Conservation (phyloP, 306 rosid genomes). For the Gynostemma pentaphyllum region DNA sequence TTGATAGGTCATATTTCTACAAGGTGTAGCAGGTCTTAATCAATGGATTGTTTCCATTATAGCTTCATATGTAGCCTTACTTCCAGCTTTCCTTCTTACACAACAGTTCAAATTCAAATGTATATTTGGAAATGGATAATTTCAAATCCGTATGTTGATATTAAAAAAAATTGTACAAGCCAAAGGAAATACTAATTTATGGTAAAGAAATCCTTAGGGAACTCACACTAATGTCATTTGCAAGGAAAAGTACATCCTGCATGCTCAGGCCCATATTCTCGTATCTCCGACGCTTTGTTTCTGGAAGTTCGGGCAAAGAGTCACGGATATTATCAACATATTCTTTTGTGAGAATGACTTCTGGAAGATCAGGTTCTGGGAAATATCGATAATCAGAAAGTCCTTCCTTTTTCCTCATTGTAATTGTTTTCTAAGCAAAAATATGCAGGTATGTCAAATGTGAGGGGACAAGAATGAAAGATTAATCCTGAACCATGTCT, state of each 20-base stretch:
- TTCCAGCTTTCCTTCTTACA: neutral
- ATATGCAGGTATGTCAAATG: constrained; percentile 18
- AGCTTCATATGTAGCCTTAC: neutral
- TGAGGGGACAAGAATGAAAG: constrained; percentile 8
- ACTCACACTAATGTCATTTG: constrained; percentile 74
- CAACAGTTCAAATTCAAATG: neutral
- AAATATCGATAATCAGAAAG: constrained; percentile 94
- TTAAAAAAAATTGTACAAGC: neutral
- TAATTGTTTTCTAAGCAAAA: constrained; percentile 53
- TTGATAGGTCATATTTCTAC: neutral
- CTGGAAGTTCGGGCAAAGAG: constrained; percentile 92
- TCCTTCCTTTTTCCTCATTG: constrained; percentile 98
- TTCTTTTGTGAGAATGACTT: constrained; percentile 56
- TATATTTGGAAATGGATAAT: too few species aligned
- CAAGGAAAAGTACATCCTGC: constrained; percentile 89
- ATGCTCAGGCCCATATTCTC: constrained; percentile 80
- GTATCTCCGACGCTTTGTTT: constrained; percentile 73
- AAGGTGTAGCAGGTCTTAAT: neutral
- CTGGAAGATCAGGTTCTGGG: constrained; percentile 96
- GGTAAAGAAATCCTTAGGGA: neutral
- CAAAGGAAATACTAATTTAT: neutral
- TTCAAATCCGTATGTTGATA: neutral
- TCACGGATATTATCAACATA: constrained; percentile 46
- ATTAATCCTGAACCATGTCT: neutral
- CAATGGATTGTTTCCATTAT: neutral